A percentile compares a stretch with the other conserved stretches of the same genome.
Conservation (phyloP, 2,329 filamentous ascomycete species). For the Aspergillus ruber region DNA sequence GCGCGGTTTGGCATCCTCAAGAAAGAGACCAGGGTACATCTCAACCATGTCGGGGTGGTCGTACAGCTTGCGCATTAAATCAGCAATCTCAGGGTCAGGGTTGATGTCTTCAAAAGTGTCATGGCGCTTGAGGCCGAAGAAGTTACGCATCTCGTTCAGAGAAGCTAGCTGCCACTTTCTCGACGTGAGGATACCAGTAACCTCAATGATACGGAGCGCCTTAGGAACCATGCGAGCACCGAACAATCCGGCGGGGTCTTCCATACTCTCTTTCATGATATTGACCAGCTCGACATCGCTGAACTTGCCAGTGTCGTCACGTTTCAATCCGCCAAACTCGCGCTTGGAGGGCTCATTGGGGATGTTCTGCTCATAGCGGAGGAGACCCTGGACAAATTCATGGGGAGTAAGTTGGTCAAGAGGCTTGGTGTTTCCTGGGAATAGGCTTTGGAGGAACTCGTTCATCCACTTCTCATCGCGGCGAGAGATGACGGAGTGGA, state of each 20-base stretch:
- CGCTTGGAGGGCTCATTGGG: slow-evolving; percentile 57
- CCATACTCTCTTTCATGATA: slow-evolving; percentile 57
- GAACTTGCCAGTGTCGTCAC: slow-evolving; percentile 57
- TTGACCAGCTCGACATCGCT: slow-evolving; percentile 63
- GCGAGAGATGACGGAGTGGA: slow-evolving; percentile 41
- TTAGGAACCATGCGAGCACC: slow-evolving; percentile 66
- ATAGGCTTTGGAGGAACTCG: slow-evolving; percentile 42
- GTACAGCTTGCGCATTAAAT: slow-evolving; percentile 54
- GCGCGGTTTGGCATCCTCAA: slow-evolving; percentile 33
- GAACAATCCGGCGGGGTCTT: slow-evolving; percentile 51
- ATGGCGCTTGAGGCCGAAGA: slow-evolving; percentile 55
- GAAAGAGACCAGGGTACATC: slow-evolving; percentile 61
- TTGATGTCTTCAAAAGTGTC: slow-evolving; percentile 55
- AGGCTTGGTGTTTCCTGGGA: slow-evolving; percentile 7
- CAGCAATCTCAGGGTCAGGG: slow-evolving; percentile 49
- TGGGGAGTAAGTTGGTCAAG: slow-evolving; percentile 11
- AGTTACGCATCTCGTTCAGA: slow-evolving; percentile 54
- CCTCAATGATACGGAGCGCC: slow-evolving; percentile 67
- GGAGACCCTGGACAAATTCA: slow-evolving; percentile 44
- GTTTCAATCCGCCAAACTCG: slow-evolving; percentile 55
- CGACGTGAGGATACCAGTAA: slow-evolving; percentile 70
- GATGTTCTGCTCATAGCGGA: slow-evolving; percentile 51
- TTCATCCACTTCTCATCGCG: slow-evolving; percentile 31
- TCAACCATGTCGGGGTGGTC: slow-evolving; percentile 61
- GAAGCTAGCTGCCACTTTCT: slow-evolving; percentile 55